A percentile compares a stretch with the other conserved stretches of the same genome.
Conservation (phyloP, 2,329 filamentous ascomycete species). For the Arthrobotrys musiformis region DNA sequence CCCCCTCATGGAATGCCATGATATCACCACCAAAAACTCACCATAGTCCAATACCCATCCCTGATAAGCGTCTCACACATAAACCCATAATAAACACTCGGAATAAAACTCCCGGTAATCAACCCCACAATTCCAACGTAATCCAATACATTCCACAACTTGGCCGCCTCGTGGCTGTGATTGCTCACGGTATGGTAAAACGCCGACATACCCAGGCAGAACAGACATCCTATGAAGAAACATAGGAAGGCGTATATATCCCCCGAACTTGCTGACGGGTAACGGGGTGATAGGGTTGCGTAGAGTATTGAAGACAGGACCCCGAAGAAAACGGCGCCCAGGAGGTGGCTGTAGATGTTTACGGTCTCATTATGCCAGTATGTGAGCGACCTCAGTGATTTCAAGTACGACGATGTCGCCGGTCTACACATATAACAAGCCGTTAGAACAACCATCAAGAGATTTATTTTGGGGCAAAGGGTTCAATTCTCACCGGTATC, state of each 20-base stretch:
- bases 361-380: slow-evolving; percentile 68
- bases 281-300: slow-evolving; percentile 73
- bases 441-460: slow-evolving; percentile 66
- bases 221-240: slow-evolving; percentile 79
- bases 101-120: slow-evolving; percentile 91
- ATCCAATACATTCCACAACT: slow-evolving; percentile 90
- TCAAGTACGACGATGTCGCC: slow-evolving; percentile 66
- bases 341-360: slow-evolving; percentile 77
- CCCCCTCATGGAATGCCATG: neutral
- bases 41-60: slow-evolving; percentile 78
- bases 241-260: slow-evolving; percentile 80
- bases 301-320: slow-evolving; percentile 65
- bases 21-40: too few relatives aligned
- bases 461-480: too few relatives aligned
- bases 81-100: slow-evolving; percentile 87
- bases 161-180: slow-evolving; percentile 80
- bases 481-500: slow-evolving; percentile 68
- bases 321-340: slow-evolving; percentile 71
- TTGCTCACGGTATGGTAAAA: slow-evolving; percentile 87
- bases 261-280: slow-evolving; percentile 70
- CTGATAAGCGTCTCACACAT: slow-evolving; percentile 75
- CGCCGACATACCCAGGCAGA: slow-evolving; percentile 82
- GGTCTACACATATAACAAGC: slow-evolving; percentile 66
- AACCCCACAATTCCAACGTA: slow-evolving; percentile 92
- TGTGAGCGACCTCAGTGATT: slow-evolving; percentile 27